Base-by-base conservation (phyloP, 306 rosid species). In the Dicorynia guianensis region DNA sequence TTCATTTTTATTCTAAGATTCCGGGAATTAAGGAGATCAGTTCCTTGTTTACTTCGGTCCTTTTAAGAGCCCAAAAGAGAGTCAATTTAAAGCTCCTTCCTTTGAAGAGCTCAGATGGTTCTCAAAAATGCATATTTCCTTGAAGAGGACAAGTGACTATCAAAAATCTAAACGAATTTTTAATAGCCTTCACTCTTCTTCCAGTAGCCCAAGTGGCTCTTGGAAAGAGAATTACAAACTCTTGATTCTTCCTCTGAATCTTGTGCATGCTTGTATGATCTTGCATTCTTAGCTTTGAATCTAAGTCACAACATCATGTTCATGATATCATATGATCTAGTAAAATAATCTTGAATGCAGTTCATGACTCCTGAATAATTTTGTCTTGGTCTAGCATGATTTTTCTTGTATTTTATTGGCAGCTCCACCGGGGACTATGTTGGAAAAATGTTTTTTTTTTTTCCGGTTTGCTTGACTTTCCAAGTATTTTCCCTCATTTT, bases 221-320 rank as follows among this genome's bases (percentile, higher is more conserved):
- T 25, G 30, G 30, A 25, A 25, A 25, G 2, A 25, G 30, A 25
- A 25, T 25, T 25, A 1, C 30, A 25, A 25, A 25, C 30, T 25
- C 30, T 25, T 25, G 30, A 25, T 25, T 25, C 30, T 25, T 25
- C 30, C 30, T 25, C 30, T 42, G 67, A 34, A 49, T 70, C 52
- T 64, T 65, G 72, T 18, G 71, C 63, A 58, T 36, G 54, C 42
- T 65, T 46, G 48, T 11, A 36, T 4, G 12, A 39, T 57, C 67
- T 72, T 20, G 13, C 40, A 18, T 61, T 25, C 13, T 7, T 53
- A 17, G 33, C 52, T 55, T 20, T 61, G 40, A 34, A 59, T 58
- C 7, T 17, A 67, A 63, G 44, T 62, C 18, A 69, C 12, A 38
- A 48, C 35, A 62, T 14, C 11, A 10, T 54, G 68, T 53, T 62